These are phyloP conservation scores for Bisporella sp. DNA, from an alignment of 2,329 filamentous ascomycete species.

Conservation along the genomic window DNA sequence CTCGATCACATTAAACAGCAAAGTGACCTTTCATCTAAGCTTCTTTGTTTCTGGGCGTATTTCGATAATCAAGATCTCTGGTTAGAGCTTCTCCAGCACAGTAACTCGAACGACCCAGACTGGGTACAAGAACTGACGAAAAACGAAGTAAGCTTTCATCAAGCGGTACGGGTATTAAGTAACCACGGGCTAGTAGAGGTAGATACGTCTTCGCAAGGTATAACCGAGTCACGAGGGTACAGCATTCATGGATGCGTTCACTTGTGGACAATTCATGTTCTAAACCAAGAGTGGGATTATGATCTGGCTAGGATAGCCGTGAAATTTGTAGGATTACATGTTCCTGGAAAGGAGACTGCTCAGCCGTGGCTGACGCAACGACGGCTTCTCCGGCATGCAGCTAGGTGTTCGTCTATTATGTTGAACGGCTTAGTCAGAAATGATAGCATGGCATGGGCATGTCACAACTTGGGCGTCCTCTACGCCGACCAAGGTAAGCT, in stretches of 20 bases:
- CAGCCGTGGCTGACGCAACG: conserved; percentile 1
- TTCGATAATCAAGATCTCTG: background rate
- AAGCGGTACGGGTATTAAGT: background rate
- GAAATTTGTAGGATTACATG: conserved; percentile 10
- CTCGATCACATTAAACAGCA: background rate
- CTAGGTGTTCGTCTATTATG: conserved; percentile 1
- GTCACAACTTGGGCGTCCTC: conserved; percentile 12
- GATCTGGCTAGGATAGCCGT: conserved; percentile 8
- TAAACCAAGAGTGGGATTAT: conserved; percentile 10
- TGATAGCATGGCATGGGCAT: conserved; percentile 8
- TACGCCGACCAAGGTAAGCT: background rate
- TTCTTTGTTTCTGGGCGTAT: background rate
- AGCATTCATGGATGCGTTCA: conserved; percentile 17
- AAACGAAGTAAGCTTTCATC: background rate
- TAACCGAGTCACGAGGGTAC: conserved; percentile 3
- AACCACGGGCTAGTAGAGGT: background rate
- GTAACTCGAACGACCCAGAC: background rate
- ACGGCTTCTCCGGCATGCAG: background rate
- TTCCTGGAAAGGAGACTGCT: background rate
- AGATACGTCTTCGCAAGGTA: conserved; percentile 12
- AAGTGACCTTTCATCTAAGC: background rate
- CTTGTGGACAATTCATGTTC: conserved; percentile 11
- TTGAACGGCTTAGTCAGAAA: conserved; percentile 7
- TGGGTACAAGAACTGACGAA: background rate
- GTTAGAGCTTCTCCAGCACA: background rate